Percentiles rank a stretch among this genome's conserved stretches.
Evolutionary conservation across 257 asterid species (phyloP).

Genomic region (Nicotiana noctiflora): DNA sequence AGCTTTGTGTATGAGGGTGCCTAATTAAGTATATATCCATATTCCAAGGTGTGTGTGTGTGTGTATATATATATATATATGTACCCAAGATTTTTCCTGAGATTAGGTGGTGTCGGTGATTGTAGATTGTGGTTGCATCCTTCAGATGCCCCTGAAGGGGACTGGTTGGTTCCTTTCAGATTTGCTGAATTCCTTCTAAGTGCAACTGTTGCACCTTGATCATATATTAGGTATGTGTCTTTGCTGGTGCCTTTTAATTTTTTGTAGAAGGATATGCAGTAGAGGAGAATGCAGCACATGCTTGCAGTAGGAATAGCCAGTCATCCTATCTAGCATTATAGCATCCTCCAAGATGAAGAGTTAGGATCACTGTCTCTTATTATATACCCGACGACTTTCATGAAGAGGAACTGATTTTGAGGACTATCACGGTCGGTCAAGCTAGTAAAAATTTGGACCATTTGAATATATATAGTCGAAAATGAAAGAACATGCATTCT

Average conservation of each 20-base stretch:
- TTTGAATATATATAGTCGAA: neutral
- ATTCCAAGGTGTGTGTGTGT: too few species aligned
- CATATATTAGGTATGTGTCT: neutral
- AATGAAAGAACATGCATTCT: neutral
- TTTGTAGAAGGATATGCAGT: neutral
- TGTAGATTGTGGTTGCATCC: neutral
- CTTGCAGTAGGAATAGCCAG: neutral
- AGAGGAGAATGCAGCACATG: neutral
- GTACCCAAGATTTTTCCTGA: too few species aligned
- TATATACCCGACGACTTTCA: neutral
- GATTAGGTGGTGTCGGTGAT: neutral
- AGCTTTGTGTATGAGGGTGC: too few species aligned
- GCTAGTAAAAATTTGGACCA: neutral
- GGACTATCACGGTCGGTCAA: neutral
- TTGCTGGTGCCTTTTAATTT: neutral
- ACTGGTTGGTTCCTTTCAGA: neutral
- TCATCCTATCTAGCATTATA: neutral
- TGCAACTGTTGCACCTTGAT: neutral
- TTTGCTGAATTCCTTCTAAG: neutral
- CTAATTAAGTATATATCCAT: too few species aligned
- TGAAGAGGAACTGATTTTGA: neutral
- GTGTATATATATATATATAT: too few species aligned
- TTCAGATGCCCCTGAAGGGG: too few species aligned
- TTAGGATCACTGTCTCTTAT: constrained; percentile 6
- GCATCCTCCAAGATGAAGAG: constrained; percentile 9